Base-by-base conservation (phyloP, 371 early-diverging fungal genomes). In the Mortierella sp. region DNA sequence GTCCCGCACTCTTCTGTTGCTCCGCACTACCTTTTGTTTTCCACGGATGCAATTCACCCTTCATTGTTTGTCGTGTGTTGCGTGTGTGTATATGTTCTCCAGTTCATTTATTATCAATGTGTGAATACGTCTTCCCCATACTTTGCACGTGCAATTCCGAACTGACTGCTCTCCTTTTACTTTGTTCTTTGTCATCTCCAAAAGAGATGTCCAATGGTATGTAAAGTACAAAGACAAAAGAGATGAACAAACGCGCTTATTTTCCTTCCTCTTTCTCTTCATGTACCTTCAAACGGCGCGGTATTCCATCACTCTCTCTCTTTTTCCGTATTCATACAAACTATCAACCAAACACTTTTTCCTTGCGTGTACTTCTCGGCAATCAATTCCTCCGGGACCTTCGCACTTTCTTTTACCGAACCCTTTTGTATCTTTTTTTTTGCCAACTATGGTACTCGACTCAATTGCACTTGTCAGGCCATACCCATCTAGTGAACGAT, bases 141-240 rank as follows among this genome's bases (percentile, higher is more conserved):
- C 68, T 68, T 68, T 68, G 68, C 68, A 68, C 68, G 68, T 68
- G 68, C 68, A 68, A 68, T 68, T 68, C 41, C 68, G 68, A 68
- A 11, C 68, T 41, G 41, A 38, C 24, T 5, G 68, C 21, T 21
- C n/a, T 51, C 21, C 41, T 0, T 41, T 55, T 10, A n/a, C 11
- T 60, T 68, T 38, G 38, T 2, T 68, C 68, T 68, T 68, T 68
- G 68, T 68, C 68, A 68, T 68, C 68, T 68, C 24, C 21, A 41
- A 68, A 68, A 68, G 68, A 41, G 38, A 8, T 24, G 56, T 10
- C 24, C n/a, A 56, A 56, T 56, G 56, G 56, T 27, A 56, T n/a
- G 27, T 3, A 14, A 60, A 12, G 5, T 3, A 32, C 35, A 63
- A 63, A 0, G 21, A 5, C 18, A 24, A 1, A 21, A 7, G 5